These are phyloP conservation scores for Prunus persica DNA, from an alignment of 306 rosid genomes.

Conservation along the genomic window Prunus_persica_NCBIv2 NC_034009.1:35794501-35795000, in stretches of 20 bases:
- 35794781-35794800: conserved; percentile 38
- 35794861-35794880: neutral
- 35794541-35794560: conserved; percentile 27
- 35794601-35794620: conserved; percentile 23
- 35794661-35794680: conserved; percentile 28
- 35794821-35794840: neutral
- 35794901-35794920: conserved; percentile 17
- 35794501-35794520: conserved; percentile 9
- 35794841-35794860: neutral
- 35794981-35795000: conserved; percentile 24
- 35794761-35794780: conserved; percentile 30
- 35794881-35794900: too few relatives aligned
- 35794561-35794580: conserved; percentile 35
- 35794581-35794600: conserved; percentile 25
- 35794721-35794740: conserved; percentile 62
- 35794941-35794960: neutral
- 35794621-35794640: conserved; percentile 31
- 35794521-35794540: conserved; percentile 18
- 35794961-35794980: conserved; percentile 1
- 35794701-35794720: conserved; percentile 71
- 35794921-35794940: neutral
- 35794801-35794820: conserved; percentile 24
- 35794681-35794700: conserved; percentile 47
- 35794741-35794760: conserved; percentile 30
- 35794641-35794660: conserved; percentile 25